phyloP scores from a whole-genome alignment of 805 yeast genomes.

The Kazachstania kunashirensis region DNA sequence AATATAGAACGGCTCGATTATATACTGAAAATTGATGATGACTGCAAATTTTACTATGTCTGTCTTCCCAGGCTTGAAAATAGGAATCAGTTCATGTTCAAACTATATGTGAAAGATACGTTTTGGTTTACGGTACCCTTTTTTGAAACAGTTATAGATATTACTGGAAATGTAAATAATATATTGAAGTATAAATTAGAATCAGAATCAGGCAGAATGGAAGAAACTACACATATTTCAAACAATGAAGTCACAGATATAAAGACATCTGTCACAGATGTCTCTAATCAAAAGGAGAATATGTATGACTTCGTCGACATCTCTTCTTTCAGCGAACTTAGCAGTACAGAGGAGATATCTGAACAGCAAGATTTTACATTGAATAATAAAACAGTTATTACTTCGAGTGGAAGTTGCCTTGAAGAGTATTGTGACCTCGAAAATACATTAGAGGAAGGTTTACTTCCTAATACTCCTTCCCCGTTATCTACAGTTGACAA shows the following conservation, averaged over 20 bases:
- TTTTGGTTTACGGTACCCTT: constrained; percentile 21
- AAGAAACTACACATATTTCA: no score
- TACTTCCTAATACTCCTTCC: no score
- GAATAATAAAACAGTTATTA: no score
- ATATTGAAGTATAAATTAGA: no score
- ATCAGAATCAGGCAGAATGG: no score
- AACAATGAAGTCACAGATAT: no score
- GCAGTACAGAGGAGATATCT: constrained; percentile 24
- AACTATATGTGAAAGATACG: constrained; percentile 19
- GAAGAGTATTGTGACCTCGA: no score
- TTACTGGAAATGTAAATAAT: constrained; percentile 19
- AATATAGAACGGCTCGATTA: constrained; percentile 10
- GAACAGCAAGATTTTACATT: neutral
- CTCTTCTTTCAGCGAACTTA: constrained; percentile 24
- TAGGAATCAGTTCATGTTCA: constrained; percentile 11
- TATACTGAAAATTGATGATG: constrained; percentile 9
- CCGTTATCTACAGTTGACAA: no score
- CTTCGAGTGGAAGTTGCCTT: no score
- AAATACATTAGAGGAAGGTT: no score
- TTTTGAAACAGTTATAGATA: constrained; percentile 19
- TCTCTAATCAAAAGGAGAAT: no score
- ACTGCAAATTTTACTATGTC: constrained; percentile 12
- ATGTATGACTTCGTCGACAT: constrained; percentile 24
- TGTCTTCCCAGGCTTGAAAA: constrained; percentile 10
- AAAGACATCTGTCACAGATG: no score